These are phyloP conservation scores for Macrolepiota fuliginosa DNA, from an alignment of 768 basidiomycete genomes.

Conservation along the genomic window DNA sequence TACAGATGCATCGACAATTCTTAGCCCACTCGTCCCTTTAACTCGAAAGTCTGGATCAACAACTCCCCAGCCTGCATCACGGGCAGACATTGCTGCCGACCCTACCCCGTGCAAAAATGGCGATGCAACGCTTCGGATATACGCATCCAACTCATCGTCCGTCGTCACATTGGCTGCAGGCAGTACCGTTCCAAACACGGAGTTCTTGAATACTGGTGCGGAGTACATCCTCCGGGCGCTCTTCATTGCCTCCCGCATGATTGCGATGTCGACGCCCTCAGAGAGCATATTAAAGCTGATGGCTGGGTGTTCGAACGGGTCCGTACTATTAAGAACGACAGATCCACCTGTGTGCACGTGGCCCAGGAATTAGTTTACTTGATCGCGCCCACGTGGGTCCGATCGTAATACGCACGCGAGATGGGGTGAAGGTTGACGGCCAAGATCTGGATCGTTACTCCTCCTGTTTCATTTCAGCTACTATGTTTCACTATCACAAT, in stretches of 20 bases:
- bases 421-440: not conserved
- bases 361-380: not conserved
- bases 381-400: not conserved
- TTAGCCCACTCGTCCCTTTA: slow-evolving; percentile 30
- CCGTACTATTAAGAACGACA: not conserved
- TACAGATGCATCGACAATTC: slow-evolving; percentile 36
- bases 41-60: slow-evolving; percentile 35
- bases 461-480: not conserved
- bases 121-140: slow-evolving; percentile 17
- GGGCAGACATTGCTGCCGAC: slow-evolving; percentile 30
- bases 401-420: slow-evolving; percentile 1
- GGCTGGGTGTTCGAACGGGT: slow-evolving; percentile 10
- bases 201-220: slow-evolving; percentile 3
- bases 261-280: slow-evolving; percentile 10
- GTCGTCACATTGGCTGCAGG: slow-evolving; percentile 3
- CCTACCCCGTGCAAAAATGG: slow-evolving; percentile 30
- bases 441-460: slow-evolving; percentile 4
- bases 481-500: not conserved
- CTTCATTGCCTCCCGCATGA: slow-evolving; percentile 11
- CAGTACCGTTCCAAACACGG: not conserved
- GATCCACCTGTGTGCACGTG: slow-evolving; percentile 4
- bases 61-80: slow-evolving; percentile 26
- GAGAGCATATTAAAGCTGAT: slow-evolving; percentile 9
- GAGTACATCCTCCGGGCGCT: slow-evolving; percentile 13
- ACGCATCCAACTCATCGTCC: slow-evolving; percentile 9